A percentile compares a stretch with the other conserved stretches of the same genome.
Evolutionary conservation across 179 eudicot genomes (phyloP).

Genomic region (Silene vulgaris): DNA sequence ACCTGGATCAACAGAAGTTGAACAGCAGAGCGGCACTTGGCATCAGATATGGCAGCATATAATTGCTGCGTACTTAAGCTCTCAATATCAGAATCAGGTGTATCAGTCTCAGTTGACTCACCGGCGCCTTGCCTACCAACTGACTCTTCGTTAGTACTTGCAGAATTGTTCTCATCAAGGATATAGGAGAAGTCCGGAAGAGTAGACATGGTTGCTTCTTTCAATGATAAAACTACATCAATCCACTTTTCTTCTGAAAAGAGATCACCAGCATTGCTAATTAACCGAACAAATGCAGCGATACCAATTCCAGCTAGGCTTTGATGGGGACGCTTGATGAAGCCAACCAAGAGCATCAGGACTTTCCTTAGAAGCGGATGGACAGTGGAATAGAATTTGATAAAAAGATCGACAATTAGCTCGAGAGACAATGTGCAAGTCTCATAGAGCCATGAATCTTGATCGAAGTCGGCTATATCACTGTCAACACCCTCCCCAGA

Average conservation of each 20-base stretch:
- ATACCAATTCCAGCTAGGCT: slow-evolving; percentile 97
- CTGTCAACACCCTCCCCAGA: slow-evolving; percentile 41
- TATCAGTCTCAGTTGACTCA: slow-evolving; percentile 41
- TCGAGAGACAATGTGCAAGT: slow-evolving; percentile 91
- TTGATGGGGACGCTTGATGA: slow-evolving; percentile 91
- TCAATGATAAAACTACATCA: slow-evolving; percentile 73
- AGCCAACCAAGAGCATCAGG: slow-evolving; percentile 68
- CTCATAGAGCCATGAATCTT: slow-evolving; percentile 95
- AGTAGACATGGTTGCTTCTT: slow-evolving; percentile 75
- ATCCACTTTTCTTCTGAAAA: slow-evolving; percentile 85
- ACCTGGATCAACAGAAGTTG: slow-evolving; percentile 94
- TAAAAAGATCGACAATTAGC: slow-evolving; percentile 88
- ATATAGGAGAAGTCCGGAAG: slow-evolving; percentile 80
- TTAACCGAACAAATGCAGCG: slow-evolving; percentile 91
- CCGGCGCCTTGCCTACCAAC: slow-evolving; percentile 31
- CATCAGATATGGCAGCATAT: slow-evolving; percentile 66
- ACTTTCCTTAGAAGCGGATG: slow-evolving; percentile 81
- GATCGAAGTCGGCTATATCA: slow-evolving; percentile 61
- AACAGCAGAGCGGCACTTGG: slow-evolving; percentile 79
- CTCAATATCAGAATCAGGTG: slow-evolving; percentile 43
- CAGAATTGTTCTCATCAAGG: slow-evolving; percentile 35
- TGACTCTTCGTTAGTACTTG: slow-evolving; percentile 40
- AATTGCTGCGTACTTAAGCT: slow-evolving; percentile 45
- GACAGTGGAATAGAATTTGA: slow-evolving; percentile 76
- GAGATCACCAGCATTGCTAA: slow-evolving; percentile 85